Base-by-base conservation (phyloP, 2,329 filamentous ascomycete genomes). In the Colletotrichum coccodes region DNA sequence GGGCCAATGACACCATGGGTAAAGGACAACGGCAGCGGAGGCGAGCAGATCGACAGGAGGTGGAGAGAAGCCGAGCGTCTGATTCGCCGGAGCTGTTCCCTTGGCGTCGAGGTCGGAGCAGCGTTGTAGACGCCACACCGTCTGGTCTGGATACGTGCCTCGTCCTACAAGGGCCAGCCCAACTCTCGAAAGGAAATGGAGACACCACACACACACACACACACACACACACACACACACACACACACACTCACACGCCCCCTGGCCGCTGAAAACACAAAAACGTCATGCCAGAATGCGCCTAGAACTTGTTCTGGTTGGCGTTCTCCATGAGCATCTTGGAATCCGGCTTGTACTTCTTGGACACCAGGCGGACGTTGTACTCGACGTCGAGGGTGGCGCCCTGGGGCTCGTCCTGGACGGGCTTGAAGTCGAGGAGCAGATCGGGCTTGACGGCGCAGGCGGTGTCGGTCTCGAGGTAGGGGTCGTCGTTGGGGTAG, bases 401-500 rank as follows among this genome's bases (percentile, higher is more conserved):
- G n/a, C 71, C 72, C 36, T 77, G 76, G 5, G 74, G 70, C 30
- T 80, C 78, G 56, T 79, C 76, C 64, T 80, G 73, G 34, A 82
- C 72, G 21, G 82, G 82, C 58, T 80, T 78, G 68, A 85, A 85
- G 32, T 83, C 79, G n/a, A 83, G 81, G 14, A 82, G 73, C 3
- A 83, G 76, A 58, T 81, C 76, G 34, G 76, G 72, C 69, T 80
- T 80, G 23, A 80, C 79, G 12, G 78, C 78, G 58, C 79, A 80
- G 7, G 78, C 78, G 0, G 78, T 78, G 64, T 80, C 79, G 28
- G 78, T 76, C 30, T 73, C 70, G 18, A 91, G 81, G 72, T 91
- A 89, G 64, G 85, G 81, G 78, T 87, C 85, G 67, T 83, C 79
- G 62, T 84, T 80, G 75, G 91, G 89, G 75, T 91, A 92, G 70